Conservation (phyloP, 1,284 basidiomycete species). For the Takashimella koratensis region DNA sequence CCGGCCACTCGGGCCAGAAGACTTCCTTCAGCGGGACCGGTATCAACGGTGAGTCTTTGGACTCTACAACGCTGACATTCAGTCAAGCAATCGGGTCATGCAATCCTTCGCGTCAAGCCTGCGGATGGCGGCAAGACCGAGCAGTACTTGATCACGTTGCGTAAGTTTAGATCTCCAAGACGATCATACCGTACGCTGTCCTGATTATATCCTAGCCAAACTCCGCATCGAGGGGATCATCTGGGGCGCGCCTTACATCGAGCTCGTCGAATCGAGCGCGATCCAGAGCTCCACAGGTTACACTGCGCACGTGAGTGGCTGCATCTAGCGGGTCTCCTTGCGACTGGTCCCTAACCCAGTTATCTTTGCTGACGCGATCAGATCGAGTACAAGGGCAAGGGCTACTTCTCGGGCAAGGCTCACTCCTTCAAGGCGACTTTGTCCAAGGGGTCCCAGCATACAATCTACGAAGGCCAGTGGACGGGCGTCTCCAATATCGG, state of each 20-base stretch:
- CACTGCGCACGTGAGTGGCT: constrained; percentile 58
- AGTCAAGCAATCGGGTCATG: constrained; percentile 96
- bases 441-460: constrained; percentile 48
- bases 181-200: too few species aligned
- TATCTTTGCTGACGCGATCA: too few species aligned
- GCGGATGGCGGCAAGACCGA: constrained; percentile 58
- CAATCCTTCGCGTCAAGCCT: constrained; percentile 68
- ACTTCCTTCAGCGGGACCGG: constrained; percentile 65
- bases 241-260: constrained; percentile 60
- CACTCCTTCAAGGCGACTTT: constrained; percentile 87
- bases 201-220: constrained; percentile 50
- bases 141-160: constrained; percentile 87
- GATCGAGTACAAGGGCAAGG: constrained; percentile 93
- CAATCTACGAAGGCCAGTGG: constrained; percentile 85
- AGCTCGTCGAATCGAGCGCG: constrained; percentile 76
- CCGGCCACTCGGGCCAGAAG: constrained; percentile 94
- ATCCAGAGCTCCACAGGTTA: constrained; percentile 78
- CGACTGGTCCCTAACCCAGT: too few species aligned
- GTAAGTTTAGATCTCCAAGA: constrained; percentile 44
- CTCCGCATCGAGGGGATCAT: constrained; percentile 59
- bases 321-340: too few species aligned
- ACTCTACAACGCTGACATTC: constrained; percentile 1
- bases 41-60: constrained; percentile 63
- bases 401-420: constrained; percentile 88
- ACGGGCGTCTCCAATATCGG: constrained; percentile 61